Percentiles rank a stretch among this genome's conserved stretches.
These are phyloP conservation scores for Stagonosporopsis vannaccii DNA, from an alignment of 2,329 filamentous ascomycete species.

Conservation along the genomic window DNA sequence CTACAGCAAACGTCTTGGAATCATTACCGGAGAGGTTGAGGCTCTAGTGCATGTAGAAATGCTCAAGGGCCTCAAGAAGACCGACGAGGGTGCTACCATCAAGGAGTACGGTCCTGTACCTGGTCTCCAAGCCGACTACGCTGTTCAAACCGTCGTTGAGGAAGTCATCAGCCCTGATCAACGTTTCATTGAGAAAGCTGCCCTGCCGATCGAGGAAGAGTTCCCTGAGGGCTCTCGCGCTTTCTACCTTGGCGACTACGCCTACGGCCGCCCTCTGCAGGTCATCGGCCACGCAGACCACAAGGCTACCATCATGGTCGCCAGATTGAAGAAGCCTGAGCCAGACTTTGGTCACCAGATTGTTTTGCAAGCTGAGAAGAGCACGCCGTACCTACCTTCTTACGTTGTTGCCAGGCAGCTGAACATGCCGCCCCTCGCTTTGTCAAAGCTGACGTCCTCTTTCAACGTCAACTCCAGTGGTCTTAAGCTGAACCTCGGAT, in stretches of 20 bases:
- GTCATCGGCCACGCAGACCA: constrained; percentile 76
- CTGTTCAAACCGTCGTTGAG: constrained; percentile 90
- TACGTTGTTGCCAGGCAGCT: constrained; percentile 87
- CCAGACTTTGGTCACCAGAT: constrained; percentile 80
- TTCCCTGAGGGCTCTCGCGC: constrained; percentile 83
- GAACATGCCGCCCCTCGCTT: constrained; percentile 80
- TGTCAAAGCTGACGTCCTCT: constrained; percentile 96
- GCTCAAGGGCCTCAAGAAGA: constrained; percentile 89
- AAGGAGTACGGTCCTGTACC: constrained; percentile 91
- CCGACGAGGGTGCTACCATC: constrained; percentile 85
- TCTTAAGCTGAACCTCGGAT: constrained; percentile 83
- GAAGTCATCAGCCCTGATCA: constrained; percentile 89
- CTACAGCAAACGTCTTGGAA: constrained; percentile 90
- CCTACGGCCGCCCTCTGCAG: constrained; percentile 89
- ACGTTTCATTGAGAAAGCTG: constrained; percentile 88
- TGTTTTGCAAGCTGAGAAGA: constrained; percentile 72
- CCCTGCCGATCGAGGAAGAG: constrained; percentile 89
- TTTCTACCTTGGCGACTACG: constrained; percentile 94
- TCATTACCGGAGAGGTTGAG: constrained; percentile 85
- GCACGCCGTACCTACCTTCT: constrained; percentile 82
- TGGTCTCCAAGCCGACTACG: constrained; percentile 87
- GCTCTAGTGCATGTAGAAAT: constrained; percentile 91
- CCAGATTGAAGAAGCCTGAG: constrained; percentile 74
- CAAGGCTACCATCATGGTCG: constrained; percentile 82
- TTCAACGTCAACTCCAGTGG: constrained; percentile 86